These are phyloP conservation scores for Rhynchosporium secalis DNA, from an alignment of 2,329 filamentous ascomycete species.

Conservation along the genomic window DNA sequence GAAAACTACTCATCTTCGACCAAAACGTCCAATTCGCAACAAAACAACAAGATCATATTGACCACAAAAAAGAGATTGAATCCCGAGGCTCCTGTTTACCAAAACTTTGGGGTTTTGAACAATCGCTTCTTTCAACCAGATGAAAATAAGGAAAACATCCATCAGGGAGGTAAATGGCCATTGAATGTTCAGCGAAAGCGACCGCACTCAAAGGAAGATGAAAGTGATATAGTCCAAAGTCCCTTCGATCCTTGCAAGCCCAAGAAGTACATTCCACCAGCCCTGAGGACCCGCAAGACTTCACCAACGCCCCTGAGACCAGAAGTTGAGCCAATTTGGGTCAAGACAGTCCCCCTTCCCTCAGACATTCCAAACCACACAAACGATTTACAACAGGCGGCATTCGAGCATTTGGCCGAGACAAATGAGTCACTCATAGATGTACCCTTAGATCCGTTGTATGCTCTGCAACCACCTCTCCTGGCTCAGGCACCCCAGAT, in stretches of 20 bases:
- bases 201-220: conserved; percentile 10
- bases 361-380: neutral
- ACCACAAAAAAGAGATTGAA: conserved; percentile 25
- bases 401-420: neutral
- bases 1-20: neutral
- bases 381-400: neutral
- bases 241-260: neutral
- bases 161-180: conserved; percentile 8
- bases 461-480: neutral
- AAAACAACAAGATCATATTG: neutral
- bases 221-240: neutral
- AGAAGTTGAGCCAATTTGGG: conserved; percentile 19
- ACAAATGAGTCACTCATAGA: neutral
- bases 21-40: neutral
- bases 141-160: conserved; percentile 13
- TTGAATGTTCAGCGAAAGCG: conserved; percentile 11
- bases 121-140: conserved; percentile 5
- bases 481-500: neutral
- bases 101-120: conserved; percentile 10
- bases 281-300: conserved; percentile 11
- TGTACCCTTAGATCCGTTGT: neutral
- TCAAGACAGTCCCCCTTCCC: conserved; percentile 8
- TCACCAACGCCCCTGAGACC: neutral
- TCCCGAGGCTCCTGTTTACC: conserved; percentile 27
- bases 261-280: conserved; percentile 19